These are phyloP conservation scores for Byssothecium circinans DNA, from an alignment of 2,329 filamentous ascomycete genomes.

Conservation along the genomic window DNA sequence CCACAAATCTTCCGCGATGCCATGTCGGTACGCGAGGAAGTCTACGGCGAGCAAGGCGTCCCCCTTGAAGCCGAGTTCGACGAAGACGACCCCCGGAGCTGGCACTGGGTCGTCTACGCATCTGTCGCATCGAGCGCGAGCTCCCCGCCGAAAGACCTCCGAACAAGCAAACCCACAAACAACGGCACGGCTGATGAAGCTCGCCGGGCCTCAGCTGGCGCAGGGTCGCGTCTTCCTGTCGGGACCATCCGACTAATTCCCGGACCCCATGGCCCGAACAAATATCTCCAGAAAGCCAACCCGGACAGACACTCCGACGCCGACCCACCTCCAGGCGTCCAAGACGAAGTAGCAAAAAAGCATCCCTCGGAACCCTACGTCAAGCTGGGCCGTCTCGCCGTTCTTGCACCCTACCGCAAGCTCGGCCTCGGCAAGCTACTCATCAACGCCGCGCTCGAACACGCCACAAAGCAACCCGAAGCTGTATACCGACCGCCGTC, in stretches of 20 bases:
- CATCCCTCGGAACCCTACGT: conserved; percentile 74
- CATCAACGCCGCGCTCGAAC: conserved; percentile 68
- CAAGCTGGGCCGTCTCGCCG: conserved; percentile 78
- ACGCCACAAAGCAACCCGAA: conserved; percentile 63
- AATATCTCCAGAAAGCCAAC: conserved; percentile 27
- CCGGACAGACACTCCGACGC: conserved; percentile 35
- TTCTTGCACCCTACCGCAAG: conserved; percentile 66
- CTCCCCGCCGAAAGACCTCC: conserved; percentile 32
- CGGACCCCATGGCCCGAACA: conserved; percentile 74
- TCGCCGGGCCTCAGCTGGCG: conserved; percentile 40
- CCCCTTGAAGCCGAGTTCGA: conserved; percentile 73
- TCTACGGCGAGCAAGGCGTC: conserved; percentile 61
- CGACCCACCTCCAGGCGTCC: conserved; percentile 21
- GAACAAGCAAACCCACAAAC: conserved; percentile 49
- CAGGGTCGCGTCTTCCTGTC: conserved; percentile 58
- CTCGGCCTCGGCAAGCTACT: conserved; percentile 66
- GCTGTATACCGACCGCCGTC: conserved; percentile 44
- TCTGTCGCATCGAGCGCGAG: conserved; percentile 54
- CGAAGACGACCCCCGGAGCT: conserved; percentile 74
- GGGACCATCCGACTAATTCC: conserved; percentile 81
- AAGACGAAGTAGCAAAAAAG: conserved; percentile 35
- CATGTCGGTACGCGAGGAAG: conserved; percentile 59
- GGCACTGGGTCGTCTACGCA: conserved; percentile 87
- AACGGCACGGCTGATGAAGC: conserved; percentile 33
- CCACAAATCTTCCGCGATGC: conserved; percentile 55